Evolutionary conservation across 495 filamentous ascomycete species (phyloP).

Genomic region (Podospora pseudopauciseta): DNA sequence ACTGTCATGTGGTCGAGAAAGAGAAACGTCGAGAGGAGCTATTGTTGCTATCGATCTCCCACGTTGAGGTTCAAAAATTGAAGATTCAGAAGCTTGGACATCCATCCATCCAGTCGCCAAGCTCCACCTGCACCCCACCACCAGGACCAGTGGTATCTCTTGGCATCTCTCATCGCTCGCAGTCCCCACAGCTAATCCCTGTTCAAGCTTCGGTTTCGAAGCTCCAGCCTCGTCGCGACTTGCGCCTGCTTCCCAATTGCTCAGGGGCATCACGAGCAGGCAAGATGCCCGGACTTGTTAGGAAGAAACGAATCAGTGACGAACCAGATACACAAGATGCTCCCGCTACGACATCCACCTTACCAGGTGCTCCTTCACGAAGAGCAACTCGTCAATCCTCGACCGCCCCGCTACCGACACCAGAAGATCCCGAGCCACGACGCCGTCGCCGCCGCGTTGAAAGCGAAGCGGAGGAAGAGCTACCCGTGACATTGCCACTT

Average conservation of each 20-base stretch:
- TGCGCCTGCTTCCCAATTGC: neutral
- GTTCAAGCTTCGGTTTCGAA: neutral
- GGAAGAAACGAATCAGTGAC: neutral
- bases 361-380: constrained; percentile 25
- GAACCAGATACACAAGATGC: neutral
- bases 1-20: neutral
- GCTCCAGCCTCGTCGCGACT: neutral
- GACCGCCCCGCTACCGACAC: constrained; percentile 28
- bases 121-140: neutral
- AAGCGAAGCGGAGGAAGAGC: constrained; percentile 18
- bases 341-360: constrained; percentile 2
- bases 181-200: neutral
- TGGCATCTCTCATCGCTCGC: neutral
- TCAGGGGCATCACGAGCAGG: neutral
- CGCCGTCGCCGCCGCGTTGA: constrained; percentile 38
- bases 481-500: neutral
- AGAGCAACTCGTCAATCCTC: constrained; percentile 45
- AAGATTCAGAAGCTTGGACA: neutral
- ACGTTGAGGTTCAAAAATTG: neutral
- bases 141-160: neutral
- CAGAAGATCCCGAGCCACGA: constrained; percentile 32
- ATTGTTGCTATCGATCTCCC: neutral
- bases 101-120: neutral
- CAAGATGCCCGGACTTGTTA: neutral
- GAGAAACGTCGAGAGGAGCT: neutral